Conservation (phyloP, 768 basidiomycete species). For the Pleurotus eryngii region DNA sequence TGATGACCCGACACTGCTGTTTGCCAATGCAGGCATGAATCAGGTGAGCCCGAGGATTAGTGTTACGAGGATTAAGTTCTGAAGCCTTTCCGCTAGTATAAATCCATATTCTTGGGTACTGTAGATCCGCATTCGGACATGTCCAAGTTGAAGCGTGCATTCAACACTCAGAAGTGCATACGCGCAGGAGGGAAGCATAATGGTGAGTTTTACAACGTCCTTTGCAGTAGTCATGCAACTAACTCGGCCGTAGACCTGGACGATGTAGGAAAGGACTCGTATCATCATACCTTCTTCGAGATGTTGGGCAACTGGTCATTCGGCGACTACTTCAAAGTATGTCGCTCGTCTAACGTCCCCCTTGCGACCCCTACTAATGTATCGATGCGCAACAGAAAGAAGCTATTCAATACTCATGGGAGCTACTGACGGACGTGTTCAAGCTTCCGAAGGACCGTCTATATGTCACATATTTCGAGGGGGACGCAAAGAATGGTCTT, state of each 20-base stretch:
- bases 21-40: slow-evolving; percentile 98
- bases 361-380: not conserved
- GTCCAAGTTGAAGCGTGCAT: slow-evolving; percentile 87
- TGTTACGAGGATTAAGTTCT: not conserved
- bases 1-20: slow-evolving; percentile 95
- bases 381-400: slow-evolving; percentile 61
- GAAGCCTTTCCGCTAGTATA: slow-evolving; percentile 56
- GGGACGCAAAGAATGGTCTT: slow-evolving; percentile 80
- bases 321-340: slow-evolving; percentile 99
- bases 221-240: not conserved
- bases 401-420: slow-evolving; percentile 91
- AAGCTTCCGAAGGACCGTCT: slow-evolving; percentile 85
- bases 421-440: slow-evolving; percentile 87
- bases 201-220: slow-evolving; percentile 39
- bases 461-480: slow-evolving; percentile 98
- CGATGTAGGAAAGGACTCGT: slow-evolving; percentile 98
- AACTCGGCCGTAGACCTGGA: slow-evolving; percentile 69
- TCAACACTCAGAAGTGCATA: slow-evolving; percentile 98
- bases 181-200: slow-evolving; percentile 99
- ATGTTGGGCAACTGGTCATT: slow-evolving; percentile 99
- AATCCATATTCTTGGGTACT: slow-evolving; percentile 95
- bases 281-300: slow-evolving; percentile 98
- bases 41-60: slow-evolving; percentile 46
- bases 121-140: slow-evolving; percentile 94
- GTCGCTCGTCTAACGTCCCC: slow-evolving; percentile 5